Evolutionary conservation across 192 early-diverging fungal genomes (phyloP).

Genomic region (Mortierella antarctica): DNA sequence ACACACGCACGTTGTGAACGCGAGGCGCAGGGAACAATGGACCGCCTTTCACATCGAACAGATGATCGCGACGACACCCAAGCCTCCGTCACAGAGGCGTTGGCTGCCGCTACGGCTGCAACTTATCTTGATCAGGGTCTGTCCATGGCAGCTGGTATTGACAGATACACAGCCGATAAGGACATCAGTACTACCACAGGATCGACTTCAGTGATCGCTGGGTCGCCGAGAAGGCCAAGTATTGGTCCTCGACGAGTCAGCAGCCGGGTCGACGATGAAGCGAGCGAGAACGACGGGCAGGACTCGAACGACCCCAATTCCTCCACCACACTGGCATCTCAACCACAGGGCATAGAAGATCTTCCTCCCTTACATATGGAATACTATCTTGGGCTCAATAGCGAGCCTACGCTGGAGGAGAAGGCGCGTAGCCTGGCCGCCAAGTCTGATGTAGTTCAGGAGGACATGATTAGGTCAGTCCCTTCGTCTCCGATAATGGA

Average conservation of each 20-base stretch:
- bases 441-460: slow-evolving; percentile 26
- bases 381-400: slow-evolving; percentile 24
- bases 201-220: neutral
- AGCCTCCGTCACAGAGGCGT: slow-evolving; percentile 16
- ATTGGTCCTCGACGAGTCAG: slow-evolving; percentile 37
- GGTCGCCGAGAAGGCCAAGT: slow-evolving; percentile 21
- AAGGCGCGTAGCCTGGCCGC: slow-evolving; percentile 13
- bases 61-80: neutral
- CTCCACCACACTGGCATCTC: slow-evolving; percentile 2
- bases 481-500: slow-evolving; percentile 9
- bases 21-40: neutral
- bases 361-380: slow-evolving; percentile 26
- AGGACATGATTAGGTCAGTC: slow-evolving; percentile 23
- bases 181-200: slow-evolving; percentile 10
- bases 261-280: slow-evolving; percentile 24
- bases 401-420: slow-evolving; percentile 10
- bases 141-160: neutral
- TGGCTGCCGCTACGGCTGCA: slow-evolving; percentile 34
- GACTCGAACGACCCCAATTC: neutral
- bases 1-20: neutral
- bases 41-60: neutral
- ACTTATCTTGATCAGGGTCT: slow-evolving; percentile 30
- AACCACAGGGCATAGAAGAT: neutral
- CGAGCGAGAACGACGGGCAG: neutral
- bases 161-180: neutral